Evolutionary conservation across 148 eudicot species (phyloP).

Genomic region (Dysphania ambrosioides): DNA sequence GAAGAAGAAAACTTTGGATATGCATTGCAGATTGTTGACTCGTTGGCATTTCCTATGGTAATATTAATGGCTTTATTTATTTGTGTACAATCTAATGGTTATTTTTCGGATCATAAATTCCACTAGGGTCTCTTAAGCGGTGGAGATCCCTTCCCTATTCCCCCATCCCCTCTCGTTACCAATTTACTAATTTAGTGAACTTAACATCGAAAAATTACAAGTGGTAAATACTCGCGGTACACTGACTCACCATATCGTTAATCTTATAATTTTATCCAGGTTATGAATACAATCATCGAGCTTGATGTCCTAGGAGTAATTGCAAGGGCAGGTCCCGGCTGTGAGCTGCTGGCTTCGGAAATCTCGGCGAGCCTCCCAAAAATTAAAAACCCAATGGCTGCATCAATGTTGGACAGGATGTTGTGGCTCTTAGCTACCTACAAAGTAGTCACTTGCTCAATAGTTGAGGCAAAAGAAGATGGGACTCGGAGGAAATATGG

Average conservation of each 20-base stretch:
- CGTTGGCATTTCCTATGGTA: not conserved
- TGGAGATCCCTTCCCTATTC: no score
- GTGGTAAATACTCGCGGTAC: no score
- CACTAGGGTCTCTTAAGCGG: no score
- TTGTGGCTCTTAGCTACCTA: slow-evolving; percentile 22
- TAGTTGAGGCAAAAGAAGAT: not conserved
- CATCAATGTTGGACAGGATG: slow-evolving; percentile 28
- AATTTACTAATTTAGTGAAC: no score
- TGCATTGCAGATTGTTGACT: not conserved
- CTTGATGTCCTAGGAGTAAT: slow-evolving; percentile 25
- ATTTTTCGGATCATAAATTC: no score
- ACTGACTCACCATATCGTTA: no score
- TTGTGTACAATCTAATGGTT: no score
- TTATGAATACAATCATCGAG: slow-evolving; percentile 12
- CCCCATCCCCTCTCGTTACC: no score
- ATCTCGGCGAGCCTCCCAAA: slow-evolving; percentile 12
- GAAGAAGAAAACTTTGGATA: not conserved
- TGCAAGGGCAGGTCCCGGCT: slow-evolving; percentile 18
- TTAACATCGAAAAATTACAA: no score
- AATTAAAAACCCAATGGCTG: not conserved
- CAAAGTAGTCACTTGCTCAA: slow-evolving; percentile 10
- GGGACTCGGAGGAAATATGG: slow-evolving; percentile 21
- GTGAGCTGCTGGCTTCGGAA: slow-evolving; percentile 11
- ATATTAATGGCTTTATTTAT: not conserved
- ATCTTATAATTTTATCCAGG: not conserved